Percentiles rank a stretch among this genome's conserved stretches.
These are phyloP conservation scores for Amoebophrya sp. DNA, from an alignment of 169 alveolate genomes.

Conservation along the genomic window DNA sequence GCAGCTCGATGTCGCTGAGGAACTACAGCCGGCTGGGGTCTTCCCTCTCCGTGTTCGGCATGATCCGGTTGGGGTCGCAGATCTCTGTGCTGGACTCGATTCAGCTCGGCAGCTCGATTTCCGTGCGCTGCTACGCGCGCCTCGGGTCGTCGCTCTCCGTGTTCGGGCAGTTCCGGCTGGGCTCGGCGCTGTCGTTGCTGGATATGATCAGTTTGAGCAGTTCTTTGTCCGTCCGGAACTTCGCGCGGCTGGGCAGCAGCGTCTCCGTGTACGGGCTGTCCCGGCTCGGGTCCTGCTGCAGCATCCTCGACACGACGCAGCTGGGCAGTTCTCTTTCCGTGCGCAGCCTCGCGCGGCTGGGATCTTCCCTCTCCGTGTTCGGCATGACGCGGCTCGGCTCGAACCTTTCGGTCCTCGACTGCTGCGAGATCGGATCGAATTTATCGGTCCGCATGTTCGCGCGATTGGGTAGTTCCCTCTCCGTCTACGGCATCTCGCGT, in stretches of 20 bases:
- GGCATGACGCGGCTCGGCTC: not conserved
- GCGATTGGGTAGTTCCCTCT: not conserved
- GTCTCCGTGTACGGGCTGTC: not conserved
- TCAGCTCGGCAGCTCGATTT: no score
- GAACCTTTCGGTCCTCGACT: no score
- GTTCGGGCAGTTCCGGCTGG: no score
- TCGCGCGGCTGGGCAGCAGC: slow-evolving; percentile 2
- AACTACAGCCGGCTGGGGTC: no score
- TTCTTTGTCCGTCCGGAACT: not conserved
- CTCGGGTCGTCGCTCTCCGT: no score
- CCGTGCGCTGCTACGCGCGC: no score
- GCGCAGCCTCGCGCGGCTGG: not conserved
- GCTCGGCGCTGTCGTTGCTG: no score
- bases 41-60: no score
- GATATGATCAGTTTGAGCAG: no score
- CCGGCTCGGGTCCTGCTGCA: not conserved
- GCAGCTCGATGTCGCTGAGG: no score
- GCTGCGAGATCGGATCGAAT: not conserved
- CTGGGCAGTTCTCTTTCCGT: not conserved
- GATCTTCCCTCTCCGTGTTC: not conserved
- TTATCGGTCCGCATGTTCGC: not conserved
- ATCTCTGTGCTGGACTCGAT: no score
- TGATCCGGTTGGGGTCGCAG: no score
- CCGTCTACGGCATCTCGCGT: not conserved
- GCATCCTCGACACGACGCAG: not conserved